Evolutionary conservation across 306 rosid species (phyloP).

Genomic region (Lathyrus aphaca): DNA sequence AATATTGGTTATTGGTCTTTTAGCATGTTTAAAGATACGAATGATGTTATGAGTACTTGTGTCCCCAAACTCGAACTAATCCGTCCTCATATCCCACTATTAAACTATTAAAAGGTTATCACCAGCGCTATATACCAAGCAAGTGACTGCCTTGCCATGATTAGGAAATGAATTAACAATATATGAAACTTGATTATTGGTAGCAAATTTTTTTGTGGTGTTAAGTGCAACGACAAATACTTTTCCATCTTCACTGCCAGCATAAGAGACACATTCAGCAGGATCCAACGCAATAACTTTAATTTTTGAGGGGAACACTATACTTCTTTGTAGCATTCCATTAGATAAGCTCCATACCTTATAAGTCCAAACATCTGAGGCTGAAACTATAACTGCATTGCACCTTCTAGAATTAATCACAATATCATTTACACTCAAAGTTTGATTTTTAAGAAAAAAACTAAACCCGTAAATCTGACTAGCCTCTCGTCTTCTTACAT

Average conservation of each 20-base stretch:
- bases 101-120: slow-evolving; percentile 63
- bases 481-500: slow-evolving; percentile 44
- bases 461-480: slow-evolving; percentile 52
- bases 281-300: slow-evolving; percentile 77
- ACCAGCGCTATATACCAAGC: slow-evolving; percentile 52
- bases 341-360: slow-evolving; percentile 89
- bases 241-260: slow-evolving; percentile 76
- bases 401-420: slow-evolving; percentile 68
- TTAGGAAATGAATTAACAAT: slow-evolving; percentile 63
- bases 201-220: slow-evolving; percentile 51
- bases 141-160: slow-evolving; percentile 78
- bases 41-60: slow-evolving; percentile 52
- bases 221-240: slow-evolving; percentile 68
- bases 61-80: slow-evolving; percentile 73
- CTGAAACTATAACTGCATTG: too few relatives aligned
- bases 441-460: slow-evolving; percentile 64
- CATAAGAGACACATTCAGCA: slow-evolving; percentile 70
- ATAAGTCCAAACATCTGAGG: slow-evolving; percentile 74
- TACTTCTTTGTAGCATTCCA: slow-evolving; percentile 64
- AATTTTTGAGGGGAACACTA: slow-evolving; percentile 64
- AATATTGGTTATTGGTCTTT: slow-evolving; percentile 53
- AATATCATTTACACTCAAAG: slow-evolving; percentile 64
- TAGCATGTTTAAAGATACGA: slow-evolving; percentile 64
- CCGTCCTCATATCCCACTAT: slow-evolving; percentile 90
- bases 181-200: too few relatives aligned